Percentiles rank a stretch among this genome's conserved stretches.
Conservation (phyloP, 352 stramenopile genomes). For the Hyaloperonospora brassicae region DNA sequence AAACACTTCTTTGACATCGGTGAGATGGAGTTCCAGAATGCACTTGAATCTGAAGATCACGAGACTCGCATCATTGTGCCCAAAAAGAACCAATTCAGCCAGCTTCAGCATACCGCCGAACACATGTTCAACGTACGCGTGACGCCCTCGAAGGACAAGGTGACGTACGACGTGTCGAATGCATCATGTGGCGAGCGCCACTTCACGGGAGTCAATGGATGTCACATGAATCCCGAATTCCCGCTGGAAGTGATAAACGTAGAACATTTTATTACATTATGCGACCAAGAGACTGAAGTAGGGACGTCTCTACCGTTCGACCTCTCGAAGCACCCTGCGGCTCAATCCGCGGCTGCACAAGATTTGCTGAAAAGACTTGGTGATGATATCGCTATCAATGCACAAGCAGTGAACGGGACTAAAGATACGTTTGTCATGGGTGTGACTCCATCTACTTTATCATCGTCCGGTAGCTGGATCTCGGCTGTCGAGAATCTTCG, state of each 20-base stretch:
- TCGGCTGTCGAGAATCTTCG: constrained; percentile 31
- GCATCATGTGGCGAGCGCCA: constrained; percentile 58
- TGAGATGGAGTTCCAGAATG: constrained; percentile 55
- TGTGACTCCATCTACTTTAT: constrained; percentile 46
- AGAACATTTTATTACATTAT: constrained; percentile 63
- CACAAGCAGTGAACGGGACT: constrained; percentile 55
- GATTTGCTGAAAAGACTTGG: constrained; percentile 88
- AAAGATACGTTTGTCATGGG: constrained; percentile 69
- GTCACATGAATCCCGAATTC: constrained; percentile 59
- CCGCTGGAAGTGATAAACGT: constrained; percentile 66
- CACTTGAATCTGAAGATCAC: constrained; percentile 48
- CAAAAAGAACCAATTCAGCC: constrained; percentile 62
- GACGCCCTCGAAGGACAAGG: constrained; percentile 5
- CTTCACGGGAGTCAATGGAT: constrained; percentile 23
- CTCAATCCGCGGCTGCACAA: constrained; percentile 90
- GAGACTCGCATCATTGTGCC: constrained; percentile 41
- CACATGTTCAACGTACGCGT: constrained; percentile 22
- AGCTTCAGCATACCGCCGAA: constrained; percentile 41
- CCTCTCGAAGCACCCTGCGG: constrained; percentile 79
- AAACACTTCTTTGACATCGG: constrained; percentile 81
- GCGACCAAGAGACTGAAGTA: constrained; percentile 50
- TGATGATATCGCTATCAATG: constrained; percentile 88
- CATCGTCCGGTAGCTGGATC: constrained; percentile 5
- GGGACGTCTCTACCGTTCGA: constrained; percentile 86
- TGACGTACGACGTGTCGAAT: constrained; percentile 63